phyloP scores from a whole-genome alignment of 352 stramenopile species.

The Phytophthora europaea region DNA sequence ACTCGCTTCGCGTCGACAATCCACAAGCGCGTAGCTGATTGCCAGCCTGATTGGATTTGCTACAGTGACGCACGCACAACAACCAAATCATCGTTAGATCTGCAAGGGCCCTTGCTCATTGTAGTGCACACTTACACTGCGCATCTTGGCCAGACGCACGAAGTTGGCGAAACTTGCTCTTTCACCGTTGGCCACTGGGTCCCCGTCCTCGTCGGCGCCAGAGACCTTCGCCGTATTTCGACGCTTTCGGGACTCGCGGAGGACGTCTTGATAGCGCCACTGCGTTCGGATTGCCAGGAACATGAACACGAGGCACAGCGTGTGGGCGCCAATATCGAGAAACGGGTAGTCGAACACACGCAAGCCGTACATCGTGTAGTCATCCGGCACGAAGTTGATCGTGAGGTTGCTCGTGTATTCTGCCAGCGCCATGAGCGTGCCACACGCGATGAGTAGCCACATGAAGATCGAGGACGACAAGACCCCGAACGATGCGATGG shows the following conservation, averaged over 20 bases:
- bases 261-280: constrained; percentile 77
- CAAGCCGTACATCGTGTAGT: constrained; percentile 73
- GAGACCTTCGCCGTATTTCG: constrained; percentile 30
- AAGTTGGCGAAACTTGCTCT: constrained; percentile 51
- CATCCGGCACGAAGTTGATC: constrained; percentile 49
- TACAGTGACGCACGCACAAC: constrained; percentile 19
- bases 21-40: constrained; percentile 67
- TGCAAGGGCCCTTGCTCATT: neutral
- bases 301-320: constrained; percentile 80
- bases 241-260: constrained; percentile 52
- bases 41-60: constrained; percentile 66
- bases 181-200: constrained; percentile 24
- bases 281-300: constrained; percentile 84
- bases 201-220: constrained; percentile 16
- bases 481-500: constrained; percentile 74
- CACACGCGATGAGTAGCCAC: constrained; percentile 73
- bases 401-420: constrained; percentile 84
- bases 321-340: constrained; percentile 80
- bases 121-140: constrained; percentile 44
- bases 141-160: constrained; percentile 55
- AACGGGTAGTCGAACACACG: constrained; percentile 80
- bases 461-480: constrained; percentile 60
- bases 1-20: constrained; percentile 77
- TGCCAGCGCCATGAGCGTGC: constrained; percentile 55
- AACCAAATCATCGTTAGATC: constrained; percentile 12